Evolutionary conservation across 2,329 filamentous ascomycete species (phyloP).

Genomic region (Stagonosporopsis rhizophila): DNA sequence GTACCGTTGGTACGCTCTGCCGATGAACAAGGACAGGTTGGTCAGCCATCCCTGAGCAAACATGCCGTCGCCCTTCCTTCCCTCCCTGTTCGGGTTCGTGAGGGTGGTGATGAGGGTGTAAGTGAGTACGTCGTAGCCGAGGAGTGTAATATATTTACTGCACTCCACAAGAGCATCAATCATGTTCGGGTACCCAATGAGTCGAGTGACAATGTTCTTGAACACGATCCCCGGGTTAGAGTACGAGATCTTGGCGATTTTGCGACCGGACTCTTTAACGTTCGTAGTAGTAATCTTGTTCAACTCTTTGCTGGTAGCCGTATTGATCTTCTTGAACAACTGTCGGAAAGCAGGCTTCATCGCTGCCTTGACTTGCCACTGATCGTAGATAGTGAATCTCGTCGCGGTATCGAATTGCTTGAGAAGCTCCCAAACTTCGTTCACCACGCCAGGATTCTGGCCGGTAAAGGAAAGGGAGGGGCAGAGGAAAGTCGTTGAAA

Average conservation of each 20-base stretch:
- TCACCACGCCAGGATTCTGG: constrained; percentile 81
- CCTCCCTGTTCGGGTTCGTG: constrained; percentile 63
- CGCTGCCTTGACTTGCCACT: constrained; percentile 70
- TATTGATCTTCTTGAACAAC: constrained; percentile 77
- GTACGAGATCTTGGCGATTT: constrained; percentile 89
- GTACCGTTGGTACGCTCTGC: constrained; percentile 87
- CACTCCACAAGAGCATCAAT: constrained; percentile 96
- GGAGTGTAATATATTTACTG: constrained; percentile 87
- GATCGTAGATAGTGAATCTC: constrained; percentile 88
- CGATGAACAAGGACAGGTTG: constrained; percentile 87
- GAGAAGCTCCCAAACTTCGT: constrained; percentile 85
- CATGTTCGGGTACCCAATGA: constrained; percentile 93
- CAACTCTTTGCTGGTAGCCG: constrained; percentile 84
- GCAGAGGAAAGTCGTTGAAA: constrained; percentile 83
- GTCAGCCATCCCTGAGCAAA: constrained; percentile 92
- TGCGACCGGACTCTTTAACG: constrained; percentile 82
- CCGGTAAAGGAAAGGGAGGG: constrained; percentile 87
- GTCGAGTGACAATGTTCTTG: constrained; percentile 84
- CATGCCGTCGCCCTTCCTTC: constrained; percentile 69
- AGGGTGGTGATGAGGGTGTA: constrained; percentile 86
- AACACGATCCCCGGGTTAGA: constrained; percentile 92
- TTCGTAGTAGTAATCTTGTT: constrained; percentile 91
- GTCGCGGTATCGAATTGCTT: constrained; percentile 76
- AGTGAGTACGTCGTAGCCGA: constrained; percentile 91
- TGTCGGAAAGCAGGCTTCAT: constrained; percentile 72